Evolutionary conservation across 257 asterid species (phyloP).

Genomic region (Gardenia jasminoides): DNA sequence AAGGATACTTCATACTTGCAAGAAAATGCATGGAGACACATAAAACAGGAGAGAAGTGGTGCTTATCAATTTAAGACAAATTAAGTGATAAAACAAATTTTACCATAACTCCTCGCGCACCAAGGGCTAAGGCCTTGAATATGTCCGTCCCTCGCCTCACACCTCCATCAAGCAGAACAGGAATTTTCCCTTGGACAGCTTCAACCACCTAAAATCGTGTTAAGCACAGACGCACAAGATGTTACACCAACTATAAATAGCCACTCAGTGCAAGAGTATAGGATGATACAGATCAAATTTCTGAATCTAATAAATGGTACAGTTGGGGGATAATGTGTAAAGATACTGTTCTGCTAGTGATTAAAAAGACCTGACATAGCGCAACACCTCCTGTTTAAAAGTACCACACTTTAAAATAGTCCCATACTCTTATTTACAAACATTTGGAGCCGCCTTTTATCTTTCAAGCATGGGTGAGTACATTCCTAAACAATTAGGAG

Average conservation of each 20-base stretch:
- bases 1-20: background rate
- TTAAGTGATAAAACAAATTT: background rate
- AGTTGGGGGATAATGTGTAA: background rate
- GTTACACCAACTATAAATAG: background rate
- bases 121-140: slow-evolving; percentile 73
- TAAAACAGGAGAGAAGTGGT: background rate
- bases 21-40: background rate
- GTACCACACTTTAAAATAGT: background rate
- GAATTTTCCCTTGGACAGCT: slow-evolving; percentile 60
- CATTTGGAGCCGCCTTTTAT: background rate
- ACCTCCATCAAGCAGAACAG: slow-evolving; percentile 64
- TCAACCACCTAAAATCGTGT: slow-evolving; percentile 41
- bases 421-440: background rate
- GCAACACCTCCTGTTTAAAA: background rate
- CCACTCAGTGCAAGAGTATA: background rate
- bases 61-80: background rate
- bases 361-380: background rate
- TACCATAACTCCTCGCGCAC: slow-evolving; percentile 68
- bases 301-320: background rate
- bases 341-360: background rate
- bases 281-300: background rate
- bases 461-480: background rate
- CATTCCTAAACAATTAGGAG: background rate
- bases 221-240: background rate
- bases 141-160: slow-evolving; percentile 67